Evolutionary conservation across 176 grass and related monocot genomes (phyloP).

Genomic region (Avena atlantica): DNA sequence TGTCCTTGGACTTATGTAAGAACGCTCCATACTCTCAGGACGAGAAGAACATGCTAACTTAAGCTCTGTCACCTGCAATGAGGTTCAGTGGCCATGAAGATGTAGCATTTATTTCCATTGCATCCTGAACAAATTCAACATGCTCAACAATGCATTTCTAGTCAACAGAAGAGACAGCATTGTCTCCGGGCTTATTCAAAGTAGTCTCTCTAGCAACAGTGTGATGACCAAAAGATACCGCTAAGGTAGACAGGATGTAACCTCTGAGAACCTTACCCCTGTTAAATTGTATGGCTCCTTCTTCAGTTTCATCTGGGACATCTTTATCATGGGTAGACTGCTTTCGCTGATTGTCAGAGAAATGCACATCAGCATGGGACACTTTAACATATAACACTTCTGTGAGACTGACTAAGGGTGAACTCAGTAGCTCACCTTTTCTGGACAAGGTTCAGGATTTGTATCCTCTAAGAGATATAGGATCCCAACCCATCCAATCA

Average conservation of each 20-base stretch:
- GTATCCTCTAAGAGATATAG: slow-evolving; percentile 35
- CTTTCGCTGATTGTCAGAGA: slow-evolving; percentile 35
- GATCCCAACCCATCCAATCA: slow-evolving; percentile 49
- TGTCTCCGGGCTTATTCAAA: background rate
- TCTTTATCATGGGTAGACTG: slow-evolving; percentile 27
- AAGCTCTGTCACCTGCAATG: background rate
- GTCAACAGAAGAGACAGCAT: background rate
- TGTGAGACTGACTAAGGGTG: slow-evolving; percentile 45
- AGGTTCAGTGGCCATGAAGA: slow-evolving; percentile 19
- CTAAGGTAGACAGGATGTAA: too few relatives aligned
- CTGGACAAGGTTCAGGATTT: slow-evolving; percentile 49
- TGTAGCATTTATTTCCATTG: slow-evolving; percentile 41
- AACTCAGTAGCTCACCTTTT: slow-evolving; percentile 9
- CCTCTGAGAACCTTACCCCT: background rate
- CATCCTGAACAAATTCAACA: slow-evolving; percentile 31
- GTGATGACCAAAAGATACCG: too few relatives aligned
- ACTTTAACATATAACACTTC: slow-evolving; percentile 24
- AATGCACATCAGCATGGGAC: background rate
- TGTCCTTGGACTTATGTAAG: slow-evolving; percentile 7
- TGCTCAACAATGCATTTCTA: background rate
- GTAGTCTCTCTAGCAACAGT: background rate
- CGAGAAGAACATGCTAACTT: slow-evolving; percentile 24
- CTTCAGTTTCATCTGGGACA: slow-evolving; percentile 10
- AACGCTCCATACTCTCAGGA: slow-evolving; percentile 2
- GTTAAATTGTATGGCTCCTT: slow-evolving; percentile 18